Evolutionary conservation across 73 alveolate genomes (phyloP).

Genomic region (Tetrahymena malaccensis): DNA sequence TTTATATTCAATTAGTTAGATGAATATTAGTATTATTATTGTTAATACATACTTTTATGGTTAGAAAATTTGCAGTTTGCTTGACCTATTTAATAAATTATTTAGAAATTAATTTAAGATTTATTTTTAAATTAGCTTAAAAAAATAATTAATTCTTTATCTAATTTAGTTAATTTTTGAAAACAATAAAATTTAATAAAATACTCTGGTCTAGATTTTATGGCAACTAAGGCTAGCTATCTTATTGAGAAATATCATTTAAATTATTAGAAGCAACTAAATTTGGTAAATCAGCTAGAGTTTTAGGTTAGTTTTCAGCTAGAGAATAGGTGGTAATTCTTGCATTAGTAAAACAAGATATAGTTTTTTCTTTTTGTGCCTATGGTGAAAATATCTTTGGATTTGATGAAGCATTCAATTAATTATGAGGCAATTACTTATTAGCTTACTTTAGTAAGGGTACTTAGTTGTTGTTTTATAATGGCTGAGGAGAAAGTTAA

Average conservation of each 20-base stretch:
- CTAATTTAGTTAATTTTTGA: too few species aligned
- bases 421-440: not conserved
- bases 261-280: not conserved
- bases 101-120: too few species aligned
- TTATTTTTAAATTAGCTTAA: too few species aligned
- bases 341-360: not conserved
- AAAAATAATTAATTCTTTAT: too few species aligned
- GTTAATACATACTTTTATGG: not conserved
- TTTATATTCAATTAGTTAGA: not conserved
- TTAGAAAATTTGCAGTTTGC: too few species aligned
- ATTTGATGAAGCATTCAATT: not conserved
- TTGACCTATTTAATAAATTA: not conserved
- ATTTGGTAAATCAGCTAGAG: not conserved
- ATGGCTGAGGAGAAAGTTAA: not conserved
- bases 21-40: not conserved
- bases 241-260: not conserved
- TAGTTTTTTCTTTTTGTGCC: not conserved
- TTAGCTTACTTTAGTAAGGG: not conserved
- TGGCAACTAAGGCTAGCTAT: not conserved
- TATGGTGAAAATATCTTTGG: not conserved
- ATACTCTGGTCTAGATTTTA: not conserved
- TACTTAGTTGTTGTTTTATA: not conserved
- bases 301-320: not conserved
- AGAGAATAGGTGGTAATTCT: not conserved
- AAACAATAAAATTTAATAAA: too few species aligned